Base-by-base conservation (phyloP, 345 rosid species). In the Nephelium lappaceum region DNA sequence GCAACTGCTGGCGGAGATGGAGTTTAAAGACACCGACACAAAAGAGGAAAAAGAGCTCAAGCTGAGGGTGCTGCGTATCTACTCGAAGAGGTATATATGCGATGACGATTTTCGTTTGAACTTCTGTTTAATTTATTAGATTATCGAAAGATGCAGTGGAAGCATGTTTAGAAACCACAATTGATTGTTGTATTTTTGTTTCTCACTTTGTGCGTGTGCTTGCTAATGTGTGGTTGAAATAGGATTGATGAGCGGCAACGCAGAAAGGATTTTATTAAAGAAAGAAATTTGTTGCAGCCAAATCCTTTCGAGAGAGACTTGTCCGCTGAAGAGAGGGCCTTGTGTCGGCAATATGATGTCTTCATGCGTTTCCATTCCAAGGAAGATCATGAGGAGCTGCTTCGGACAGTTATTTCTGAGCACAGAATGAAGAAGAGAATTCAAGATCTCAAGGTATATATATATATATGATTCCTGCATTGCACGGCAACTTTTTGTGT, bases 161-260 rank as follows among this genome's bases (percentile, higher is more conserved):
- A 31, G 24, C 3, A 25, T 12, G 39, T 4, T 25, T 39, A 4
- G 27, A 64, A 11, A 16, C 67, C 41, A 31, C 36, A 31, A 31
- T 31, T 31, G 36, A 31, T 31, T 31, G 36, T 31, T 31, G 36
- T 31, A 4, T 3, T 31, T 31, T 31, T 31, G 3, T 31, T 31
- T 64, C 8, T 64, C 67, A 4, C 38, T 64, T 70, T 9, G 31
- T 27, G 31, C 2, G 31, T 27, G 31, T 27, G 31, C 31, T 27
- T 27, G 31, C 31, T 27, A 27, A 8, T 27, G 43, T 51, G 58
- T 74, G 31, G 10, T 57, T 71, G 57, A 65, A 51, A 71, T 89
- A 96, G 98, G 93, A 94, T 94, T 80, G 97, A 91, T 78, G 98
- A 96, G 84, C 89, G 99, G 86, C 90, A 96, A 83, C 92, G 88